Evolutionary conservation across 306 rosid genomes (phyloP).

Genomic region (Boehmeria nivea): DNA sequence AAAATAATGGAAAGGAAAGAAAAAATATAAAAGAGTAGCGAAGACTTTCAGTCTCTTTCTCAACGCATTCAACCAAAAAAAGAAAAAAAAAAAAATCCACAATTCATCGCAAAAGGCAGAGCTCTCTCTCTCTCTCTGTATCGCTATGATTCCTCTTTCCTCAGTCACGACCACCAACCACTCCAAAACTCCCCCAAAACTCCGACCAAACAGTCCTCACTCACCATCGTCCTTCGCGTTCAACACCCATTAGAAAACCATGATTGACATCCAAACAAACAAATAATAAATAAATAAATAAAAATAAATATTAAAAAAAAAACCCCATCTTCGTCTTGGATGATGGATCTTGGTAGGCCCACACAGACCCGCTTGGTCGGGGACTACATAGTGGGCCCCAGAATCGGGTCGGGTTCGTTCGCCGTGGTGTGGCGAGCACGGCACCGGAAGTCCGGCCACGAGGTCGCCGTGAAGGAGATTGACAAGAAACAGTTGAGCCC

Average conservation of each 20-base stretch:
- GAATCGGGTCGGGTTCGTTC: slow-evolving; percentile 83
- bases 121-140: neutral
- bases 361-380: slow-evolving; percentile 47
- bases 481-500: slow-evolving; percentile 48
- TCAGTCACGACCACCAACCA: neutral
- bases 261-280: neutral
- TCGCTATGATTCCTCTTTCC: neutral
- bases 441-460: slow-evolving; percentile 72
- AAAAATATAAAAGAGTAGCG: too few species aligned
- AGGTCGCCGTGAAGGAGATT: slow-evolving; percentile 82
- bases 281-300: too few species aligned
- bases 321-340: slow-evolving; percentile 4
- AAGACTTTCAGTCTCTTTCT: too few species aligned
- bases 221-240: slow-evolving; percentile 6
- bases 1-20: too few species aligned
- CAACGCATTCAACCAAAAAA: too few species aligned
- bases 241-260: slow-evolving; percentile 10
- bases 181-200: neutral
- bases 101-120: neutral
- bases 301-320: neutral
- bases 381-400: slow-evolving; percentile 69
- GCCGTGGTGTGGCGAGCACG: slow-evolving; percentile 76
- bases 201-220: neutral
- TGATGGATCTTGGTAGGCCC: slow-evolving; percentile 42
- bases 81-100: too few species aligned